Base-by-base conservation (phyloP, 2,329 filamentous ascomycete species). In the Emmonsiellopsis sp. region DNA sequence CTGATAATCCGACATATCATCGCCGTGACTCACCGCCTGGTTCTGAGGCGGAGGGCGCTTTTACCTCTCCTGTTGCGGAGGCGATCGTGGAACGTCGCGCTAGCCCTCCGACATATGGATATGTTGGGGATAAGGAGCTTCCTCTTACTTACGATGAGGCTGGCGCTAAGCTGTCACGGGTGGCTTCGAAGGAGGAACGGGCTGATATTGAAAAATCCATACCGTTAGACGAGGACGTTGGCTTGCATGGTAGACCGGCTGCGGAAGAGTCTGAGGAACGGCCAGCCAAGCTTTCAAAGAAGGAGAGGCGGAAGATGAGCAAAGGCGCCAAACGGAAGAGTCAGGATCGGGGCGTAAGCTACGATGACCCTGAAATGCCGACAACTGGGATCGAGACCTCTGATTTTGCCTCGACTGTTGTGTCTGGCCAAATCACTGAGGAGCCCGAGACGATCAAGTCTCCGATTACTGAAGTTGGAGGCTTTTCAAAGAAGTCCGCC, bases 1-100 rank as follows among this genome's bases (percentile, higher is more conserved):
- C 86, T 37, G 74, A 87, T 45, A 77, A 88, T 60, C 79, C 81
- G 0, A 72, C 68, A 1, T 88, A 83, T 61, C 80, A 80, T 58
- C 77, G 75, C 49, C 81, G 85, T 6, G 54, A 47, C 8, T 58
- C 58, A 6, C 56, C 54, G 17, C 53, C 57, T 33, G 55, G 54
- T 9, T 57, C 53, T 7, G 54, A 58, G 37, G 6, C 14, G 13
- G 53, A 53, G 37, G 51, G 44, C 21, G 8, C 32, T 14, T 42
- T 40, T 42, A 33, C 34, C 14, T 45, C 34, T 8, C 44, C 45
- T 2, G n/a, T 42, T 31, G 27, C 44, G 6, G n/a, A 37, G 37
- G 55, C 56, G 8, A 53, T 61, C 31, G 55, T 63, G 17, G 56
- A 58, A 7, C 44, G 57, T 21, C 14, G 45, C 2, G 55, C 58